Base-by-base conservation (phyloP, 1,284 basidiomycete genomes). In the Leccinum griseonigrum region DNA sequence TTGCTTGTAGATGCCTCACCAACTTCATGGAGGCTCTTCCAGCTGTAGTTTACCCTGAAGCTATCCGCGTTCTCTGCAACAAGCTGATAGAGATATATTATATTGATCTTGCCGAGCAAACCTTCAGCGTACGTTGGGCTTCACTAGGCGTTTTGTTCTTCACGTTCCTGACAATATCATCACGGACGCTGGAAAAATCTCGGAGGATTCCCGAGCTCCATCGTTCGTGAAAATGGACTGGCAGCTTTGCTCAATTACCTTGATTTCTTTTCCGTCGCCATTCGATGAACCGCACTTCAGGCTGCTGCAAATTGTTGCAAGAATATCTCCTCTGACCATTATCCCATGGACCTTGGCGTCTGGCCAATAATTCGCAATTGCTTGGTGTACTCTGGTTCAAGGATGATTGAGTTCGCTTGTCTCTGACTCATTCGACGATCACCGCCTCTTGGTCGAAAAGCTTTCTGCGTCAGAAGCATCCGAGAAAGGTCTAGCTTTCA, bases 1-100 rank as follows among this genome's bases (percentile, higher is more conserved):
- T 98, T 54, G 95, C 96, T 52, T 97, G 95, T 76, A 84, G 96
- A 63, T 98, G 95, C 75, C 82, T 98, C 59, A 95, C 95, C 50
- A 97, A 98, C 75, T 82, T 98, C 62, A 95, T 98, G 93, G 95
- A 98, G 76, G 95, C 95, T 10, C 81, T 98, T 13, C 96, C 96
- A 14, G 95, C 93, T 36, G 90, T 98, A 66, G 95, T 97, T 48
- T 94, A 97, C 72, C 92, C 96, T 69, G 95, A 95, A 18, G 95
- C 95, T 16, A 95, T 98, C 61, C 94, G 93, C 22, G 94, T 95
- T 36, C 83, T 98, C 55, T 97, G 95, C 84, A 92, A 91, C 82
- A 97, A 98, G 76, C 79, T 98, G 64, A 87, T 94, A 72, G 94
- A 97, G 76, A 98, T 98, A 60, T 93, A 94, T 29, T 97, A 95